Evolutionary conservation across 352 stramenopile species (phyloP).

Genomic region (Phytophthora meadii): DNA sequence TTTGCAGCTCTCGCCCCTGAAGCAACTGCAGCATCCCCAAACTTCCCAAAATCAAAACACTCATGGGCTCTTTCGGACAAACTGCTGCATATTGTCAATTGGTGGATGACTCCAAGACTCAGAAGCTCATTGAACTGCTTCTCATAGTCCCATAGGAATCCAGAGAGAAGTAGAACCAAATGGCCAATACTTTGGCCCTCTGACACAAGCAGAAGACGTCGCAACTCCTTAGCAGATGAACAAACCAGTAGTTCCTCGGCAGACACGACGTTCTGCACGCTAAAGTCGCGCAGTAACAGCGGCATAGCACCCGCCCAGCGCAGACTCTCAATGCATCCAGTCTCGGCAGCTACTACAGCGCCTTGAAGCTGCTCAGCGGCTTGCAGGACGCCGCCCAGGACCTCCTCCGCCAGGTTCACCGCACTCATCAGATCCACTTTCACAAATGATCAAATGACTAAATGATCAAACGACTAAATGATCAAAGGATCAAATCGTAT

Average conservation of each 20-base stretch:
- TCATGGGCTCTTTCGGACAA: constrained; percentile 75
- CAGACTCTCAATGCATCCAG: constrained; percentile 63
- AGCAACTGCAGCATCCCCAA: constrained; percentile 5
- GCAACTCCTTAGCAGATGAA: constrained; percentile 22
- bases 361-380: constrained; percentile 62
- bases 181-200: constrained; percentile 37
- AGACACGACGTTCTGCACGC: constrained; percentile 56
- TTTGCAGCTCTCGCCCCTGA: constrained; percentile 17
- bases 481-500: not conserved
- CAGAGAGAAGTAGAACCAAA: constrained; percentile 61
- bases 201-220: constrained; percentile 26
- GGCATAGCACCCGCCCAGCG: constrained; percentile 72
- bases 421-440: constrained; percentile 9
- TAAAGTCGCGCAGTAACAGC: constrained; percentile 69
- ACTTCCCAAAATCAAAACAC: constrained; percentile 62
- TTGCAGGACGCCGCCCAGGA: constrained; percentile 60
- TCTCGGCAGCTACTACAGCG: constrained; percentile 57
- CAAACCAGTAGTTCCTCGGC: constrained; percentile 47
- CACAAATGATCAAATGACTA: constrained; percentile 1
- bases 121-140: constrained; percentile 44
- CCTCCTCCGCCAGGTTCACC: constrained; percentile 68
- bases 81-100: constrained; percentile 66
- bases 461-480: not conserved
- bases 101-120: constrained; percentile 40
- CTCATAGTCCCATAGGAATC: constrained; percentile 76